A percentile compares a stretch with the other conserved stretches of the same genome.
Evolutionary conservation across 2,329 filamentous ascomycete species (phyloP).

Genomic region (Biscogniauxia mediterranea): DNA sequence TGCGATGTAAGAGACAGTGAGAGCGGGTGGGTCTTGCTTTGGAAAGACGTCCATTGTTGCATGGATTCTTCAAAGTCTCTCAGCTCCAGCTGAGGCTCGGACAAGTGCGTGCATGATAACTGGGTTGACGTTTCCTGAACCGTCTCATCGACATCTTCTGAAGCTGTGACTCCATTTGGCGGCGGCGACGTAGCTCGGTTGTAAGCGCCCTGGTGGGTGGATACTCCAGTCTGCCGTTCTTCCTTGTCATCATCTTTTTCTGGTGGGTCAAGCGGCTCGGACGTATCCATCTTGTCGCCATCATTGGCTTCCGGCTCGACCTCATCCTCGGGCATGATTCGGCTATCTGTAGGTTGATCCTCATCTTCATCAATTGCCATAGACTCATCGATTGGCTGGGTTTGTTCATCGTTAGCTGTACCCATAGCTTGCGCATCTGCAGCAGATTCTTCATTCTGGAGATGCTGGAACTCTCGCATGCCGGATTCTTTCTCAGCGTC

Average conservation of each 20-base stretch:
- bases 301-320: conserved; percentile 46
- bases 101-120: conserved; percentile 72
- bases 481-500: conserved; percentile 51
- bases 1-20: conserved; percentile 91
- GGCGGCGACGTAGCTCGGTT: conserved; percentile 48
- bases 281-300: conserved; percentile 45
- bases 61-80: conserved; percentile 58
- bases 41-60: conserved; percentile 80
- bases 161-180: conserved; percentile 30
- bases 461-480: conserved; percentile 88
- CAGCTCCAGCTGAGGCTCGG: conserved; percentile 41
- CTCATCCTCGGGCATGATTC: conserved; percentile 53
- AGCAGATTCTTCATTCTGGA: conserved; percentile 76
- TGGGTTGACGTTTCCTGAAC: conserved; percentile 58
- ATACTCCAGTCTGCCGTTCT: conserved; percentile 58
- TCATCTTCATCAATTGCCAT: conserved; percentile 80
- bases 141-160: conserved; percentile 48
- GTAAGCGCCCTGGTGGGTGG: conserved; percentile 58
- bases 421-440: conserved; percentile 92
- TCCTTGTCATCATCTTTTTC: conserved; percentile 47
- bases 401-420: conserved; percentile 82
- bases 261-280: conserved; percentile 38
- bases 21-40: conserved; percentile 78
- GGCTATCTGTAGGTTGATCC: conserved; percentile 49
- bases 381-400: conserved; percentile 78